Evolutionary conservation across 768 basidiomycete genomes (phyloP).

Genomic region (Termitomyces sp.): DNA sequence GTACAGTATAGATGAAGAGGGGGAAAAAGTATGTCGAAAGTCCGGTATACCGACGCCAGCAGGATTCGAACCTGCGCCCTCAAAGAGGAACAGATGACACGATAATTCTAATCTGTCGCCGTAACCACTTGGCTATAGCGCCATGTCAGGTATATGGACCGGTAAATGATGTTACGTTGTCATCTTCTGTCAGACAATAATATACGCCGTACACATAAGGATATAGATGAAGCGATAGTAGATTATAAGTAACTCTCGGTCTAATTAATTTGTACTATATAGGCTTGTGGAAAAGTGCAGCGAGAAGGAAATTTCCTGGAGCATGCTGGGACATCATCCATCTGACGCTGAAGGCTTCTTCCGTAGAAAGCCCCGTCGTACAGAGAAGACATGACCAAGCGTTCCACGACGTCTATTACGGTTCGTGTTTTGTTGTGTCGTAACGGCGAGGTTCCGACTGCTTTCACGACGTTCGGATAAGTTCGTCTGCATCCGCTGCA

Average conservation of each 20-base stretch:
- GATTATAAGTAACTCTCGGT: background rate
- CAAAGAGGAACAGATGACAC: constrained; percentile 35
- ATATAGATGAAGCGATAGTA: constrained; percentile 7
- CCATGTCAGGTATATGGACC: constrained; percentile 17
- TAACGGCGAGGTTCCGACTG: constrained; percentile 26
- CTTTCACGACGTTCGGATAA: constrained; percentile 59
- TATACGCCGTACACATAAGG: constrained; percentile 2
- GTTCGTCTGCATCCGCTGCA: constrained; percentile 77
- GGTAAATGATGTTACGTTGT: too few species aligned
- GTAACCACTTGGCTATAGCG: constrained; percentile 77
- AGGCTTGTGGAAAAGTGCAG: background rate
- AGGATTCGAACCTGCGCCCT: constrained; percentile 53
- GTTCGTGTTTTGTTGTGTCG: constrained; percentile 12
- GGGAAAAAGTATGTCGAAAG: too few species aligned
- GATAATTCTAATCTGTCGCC: constrained; percentile 65
- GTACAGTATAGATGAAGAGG: too few species aligned
- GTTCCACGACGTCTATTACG: constrained; percentile 20
- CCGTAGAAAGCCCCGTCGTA: constrained; percentile 27
- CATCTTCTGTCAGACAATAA: too few species aligned
- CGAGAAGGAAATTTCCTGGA: background rate
- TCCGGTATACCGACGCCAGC: constrained; percentile 35
- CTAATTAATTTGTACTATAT: constrained; percentile 3
- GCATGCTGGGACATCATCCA: constrained; percentile 9
- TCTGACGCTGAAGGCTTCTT: constrained; percentile 23
- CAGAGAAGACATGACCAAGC: constrained; percentile 27